Base-by-base conservation (phyloP, 1,284 basidiomycete genomes). In the Ustilago hordei region DNA sequence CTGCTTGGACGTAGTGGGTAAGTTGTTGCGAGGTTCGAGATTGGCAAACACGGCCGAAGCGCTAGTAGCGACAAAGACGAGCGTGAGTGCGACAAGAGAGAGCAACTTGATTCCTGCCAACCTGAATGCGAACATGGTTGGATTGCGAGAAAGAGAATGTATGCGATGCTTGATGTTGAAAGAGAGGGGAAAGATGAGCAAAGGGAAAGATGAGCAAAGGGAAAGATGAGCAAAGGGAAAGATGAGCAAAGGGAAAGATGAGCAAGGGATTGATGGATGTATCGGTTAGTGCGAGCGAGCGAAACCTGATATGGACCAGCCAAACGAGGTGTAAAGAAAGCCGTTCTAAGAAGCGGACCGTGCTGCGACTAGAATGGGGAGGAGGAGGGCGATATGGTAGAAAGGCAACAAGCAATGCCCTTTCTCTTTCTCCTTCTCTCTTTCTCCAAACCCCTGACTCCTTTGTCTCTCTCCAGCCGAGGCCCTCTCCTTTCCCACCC, bases 51-150 rank as follows among this genome's bases (percentile, higher is more conserved):
- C 66, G 43, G 69, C 63, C 15, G 69, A 79, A 58, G 64, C 66
- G 60, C 55, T 56, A 43, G 59, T 53, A 34, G 72, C 69, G 36
- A 75, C 77, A 7, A 69, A 39, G 47, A 63, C 69, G 39, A 79
- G 63, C 35, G 72, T 55, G 39, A 69, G 61, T 39, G 77, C 66
- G 62, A 75, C 50, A 28, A 79, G 39, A 32, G 64, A 35, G 54
- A 75, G 69, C 63, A 79, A 73, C 73, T 79, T 79, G 73, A 79
- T 79, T 61, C 61, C 69, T 61, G 60, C 32, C 43, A 50, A 32
- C 48, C 15, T 31, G n/a, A 28, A 50, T 50, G 28, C 31, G 15
- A 17, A 50, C 28, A 12, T 43, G 38, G 11, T 13, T n/a, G 38
- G 8, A 23, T 11, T n/a, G 55, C 23, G 4, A 56, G n/a, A 28